These are phyloP conservation scores for Gentiana dahurica DNA, from an alignment of 257 asterid species.

Conservation along the genomic window DNA sequence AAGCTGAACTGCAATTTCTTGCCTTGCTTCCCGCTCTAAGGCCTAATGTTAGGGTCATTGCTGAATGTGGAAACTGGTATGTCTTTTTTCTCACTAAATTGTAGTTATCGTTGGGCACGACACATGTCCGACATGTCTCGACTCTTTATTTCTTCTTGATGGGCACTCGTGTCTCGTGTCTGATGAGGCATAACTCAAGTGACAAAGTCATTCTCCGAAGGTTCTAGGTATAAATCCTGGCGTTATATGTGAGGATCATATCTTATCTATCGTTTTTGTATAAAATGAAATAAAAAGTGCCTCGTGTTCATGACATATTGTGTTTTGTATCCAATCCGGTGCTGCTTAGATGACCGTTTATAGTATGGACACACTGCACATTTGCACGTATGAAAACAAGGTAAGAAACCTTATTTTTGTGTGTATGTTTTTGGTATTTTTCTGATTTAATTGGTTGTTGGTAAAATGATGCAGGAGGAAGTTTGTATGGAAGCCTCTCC, in stretches of 20 bases:
- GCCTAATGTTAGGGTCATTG: constrained; percentile 71
- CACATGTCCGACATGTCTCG: no score
- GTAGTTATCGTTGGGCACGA: no score
- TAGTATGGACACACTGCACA: no score
- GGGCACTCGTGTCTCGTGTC: no score
- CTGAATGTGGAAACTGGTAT: constrained; percentile 90
- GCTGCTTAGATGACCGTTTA: no score
- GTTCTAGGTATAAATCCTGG: not conserved
- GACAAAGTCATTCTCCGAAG: no score
- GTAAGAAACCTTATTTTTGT: no score
- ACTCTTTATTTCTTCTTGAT: no score
- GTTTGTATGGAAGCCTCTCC: constrained; percentile 76
- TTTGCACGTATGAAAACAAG: no score
- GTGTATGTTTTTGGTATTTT: not conserved
- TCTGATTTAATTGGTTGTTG: not conserved
- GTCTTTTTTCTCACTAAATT: not conserved
- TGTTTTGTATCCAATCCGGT: not conserved
- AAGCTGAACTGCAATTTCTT: constrained; percentile 23
- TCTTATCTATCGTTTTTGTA: no score
- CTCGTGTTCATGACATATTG: not conserved
- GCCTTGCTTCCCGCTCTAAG: constrained; percentile 60
- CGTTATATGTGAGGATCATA: not conserved
- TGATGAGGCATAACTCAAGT: no score
- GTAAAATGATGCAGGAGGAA: constrained; percentile 46
- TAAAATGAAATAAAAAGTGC: not conserved